Base-by-base conservation (phyloP, 768 basidiomycete genomes). In the Filobasidium floriforme region DNA sequence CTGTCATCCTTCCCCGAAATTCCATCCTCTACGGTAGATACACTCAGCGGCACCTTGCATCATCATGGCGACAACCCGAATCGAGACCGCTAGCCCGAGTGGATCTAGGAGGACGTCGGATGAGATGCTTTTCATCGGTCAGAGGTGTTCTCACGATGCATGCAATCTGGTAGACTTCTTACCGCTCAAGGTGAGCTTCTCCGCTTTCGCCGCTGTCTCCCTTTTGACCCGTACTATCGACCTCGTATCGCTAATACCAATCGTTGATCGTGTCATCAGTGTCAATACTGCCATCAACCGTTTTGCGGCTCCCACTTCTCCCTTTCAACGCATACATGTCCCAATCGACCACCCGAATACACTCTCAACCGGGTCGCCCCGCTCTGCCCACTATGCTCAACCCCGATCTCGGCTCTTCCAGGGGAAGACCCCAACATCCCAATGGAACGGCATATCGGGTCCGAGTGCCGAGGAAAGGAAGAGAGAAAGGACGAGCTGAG, bases 261-360 rank as follows among this genome's bases (percentile, higher is more conserved):
- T 43, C n/a, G 15, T 29, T 62, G 32, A 63, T 28, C 5, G 18
- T n/a, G 14, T 26, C 3, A 24, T 70, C n/a, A 76, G 76, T 78
- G 77, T 60, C 77, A 75, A 67, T 76, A 74, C 70, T 78, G 77
- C 64, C 68, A 71, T 40, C 66, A 67, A 49, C 72, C 77, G 54
- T 78, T 72, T 68, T 78, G 77, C 62, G 73, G 73, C 67, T 68
- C 75, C 15, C 77, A 78, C 63, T 77, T 77, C 62, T 73, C 74
- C 7, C 73, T 75, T 9, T 72, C 76, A 18, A 70, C 72, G 28
- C 77, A 78, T 51, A 40, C 66, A 11, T 78, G 77, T 59, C 70
- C 70, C 2, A 64, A 73, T 14, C 74, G 74, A 14, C 69, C 76
- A 11, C 76, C 76, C 24, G 54, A 71, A 22, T 72, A 71, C 28